Conservation (phyloP, 495 filamentous ascomycete genomes). For the Durotheca rogersii region DNA sequence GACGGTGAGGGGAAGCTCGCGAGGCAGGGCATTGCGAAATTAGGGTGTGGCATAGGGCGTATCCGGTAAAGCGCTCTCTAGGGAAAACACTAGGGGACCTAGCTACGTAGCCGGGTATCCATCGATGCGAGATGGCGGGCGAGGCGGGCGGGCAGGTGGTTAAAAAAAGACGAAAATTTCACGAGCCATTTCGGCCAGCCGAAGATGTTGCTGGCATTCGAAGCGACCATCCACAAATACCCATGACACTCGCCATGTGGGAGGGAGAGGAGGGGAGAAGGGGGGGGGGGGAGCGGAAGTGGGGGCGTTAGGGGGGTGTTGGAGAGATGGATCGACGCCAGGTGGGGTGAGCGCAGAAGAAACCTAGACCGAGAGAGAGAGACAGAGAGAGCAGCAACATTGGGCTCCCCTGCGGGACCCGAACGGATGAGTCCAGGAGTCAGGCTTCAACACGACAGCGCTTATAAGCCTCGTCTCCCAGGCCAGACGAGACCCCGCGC, state of each 20-base stretch:
- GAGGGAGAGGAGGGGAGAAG: slow-evolving; percentile 39
- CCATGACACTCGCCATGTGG: slow-evolving; percentile 52
- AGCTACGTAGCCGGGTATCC: slow-evolving; percentile 16
- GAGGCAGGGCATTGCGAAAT: slow-evolving; percentile 23
- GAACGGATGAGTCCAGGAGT: slow-evolving; percentile 26
- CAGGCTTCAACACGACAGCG: slow-evolving; percentile 31
- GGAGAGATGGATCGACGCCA: slow-evolving; percentile 31
- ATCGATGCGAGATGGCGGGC: slow-evolving; percentile 18
- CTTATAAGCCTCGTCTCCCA: slow-evolving; percentile 33
- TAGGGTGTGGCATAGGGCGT: too few species aligned
- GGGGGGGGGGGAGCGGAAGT: slow-evolving; percentile 26
- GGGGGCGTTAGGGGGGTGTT: slow-evolving; percentile 21
- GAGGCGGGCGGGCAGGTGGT: slow-evolving; percentile 31
- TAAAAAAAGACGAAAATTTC: slow-evolving; percentile 28
- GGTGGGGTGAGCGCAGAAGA: slow-evolving; percentile 25
- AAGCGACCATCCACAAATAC: slow-evolving; percentile 23
- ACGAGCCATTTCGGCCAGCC: slow-evolving; percentile 29
- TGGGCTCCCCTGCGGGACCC: slow-evolving; percentile 26
- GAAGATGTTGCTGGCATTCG: slow-evolving; percentile 17
- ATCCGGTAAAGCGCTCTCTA: slow-evolving; percentile 8
- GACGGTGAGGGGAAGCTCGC: slow-evolving; percentile 11
- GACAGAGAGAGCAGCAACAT: slow-evolving; percentile 21
- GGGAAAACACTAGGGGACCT: slow-evolving; percentile 8
- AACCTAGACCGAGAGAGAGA: slow-evolving; percentile 4
- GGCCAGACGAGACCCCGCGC: slow-evolving; percentile 34